Conservation (phyloP, 768 basidiomycete species). For the Austroboletus eburneus region DNA sequence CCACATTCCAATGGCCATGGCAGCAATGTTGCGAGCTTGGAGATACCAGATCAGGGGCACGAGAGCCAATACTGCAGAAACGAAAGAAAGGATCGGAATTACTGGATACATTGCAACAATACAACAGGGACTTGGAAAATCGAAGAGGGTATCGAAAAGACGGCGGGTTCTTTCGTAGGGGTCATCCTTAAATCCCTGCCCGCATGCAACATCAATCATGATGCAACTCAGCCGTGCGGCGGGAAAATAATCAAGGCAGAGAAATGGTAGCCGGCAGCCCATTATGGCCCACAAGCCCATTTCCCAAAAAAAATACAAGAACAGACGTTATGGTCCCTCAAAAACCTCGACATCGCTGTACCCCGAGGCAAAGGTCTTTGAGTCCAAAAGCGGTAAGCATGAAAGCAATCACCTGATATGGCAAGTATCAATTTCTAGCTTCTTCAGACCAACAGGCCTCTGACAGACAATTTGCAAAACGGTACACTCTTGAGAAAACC, state of each 20-base stretch:
- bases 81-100: constrained; percentile 41
- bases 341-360: background rate
- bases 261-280: background rate
- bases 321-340: constrained; percentile 3
- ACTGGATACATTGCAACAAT: constrained; percentile 24
- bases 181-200: constrained; percentile 16
- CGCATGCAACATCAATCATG: too few relatives aligned
- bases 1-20: constrained; percentile 49
- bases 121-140: constrained; percentile 8
- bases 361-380: constrained; percentile 13
- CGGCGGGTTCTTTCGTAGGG: background rate
- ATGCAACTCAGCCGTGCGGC: background rate
- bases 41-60: constrained; percentile 41
- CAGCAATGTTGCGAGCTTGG: constrained; percentile 40
- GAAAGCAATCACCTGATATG: constrained; percentile 29
- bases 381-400: constrained; percentile 20
- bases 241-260: background rate
- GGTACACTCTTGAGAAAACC: too few relatives aligned
- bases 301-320: constrained; percentile 27
- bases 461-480: too few relatives aligned
- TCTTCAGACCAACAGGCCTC: background rate
- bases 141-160: constrained; percentile 14
- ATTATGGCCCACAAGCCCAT: constrained; percentile 15
- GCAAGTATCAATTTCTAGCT: constrained; percentile 15
- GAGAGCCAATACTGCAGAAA: constrained; percentile 39